phyloP scores from a whole-genome alignment of 768 basidiomycete genomes.

The Phanerochaete carnosa region DNA sequence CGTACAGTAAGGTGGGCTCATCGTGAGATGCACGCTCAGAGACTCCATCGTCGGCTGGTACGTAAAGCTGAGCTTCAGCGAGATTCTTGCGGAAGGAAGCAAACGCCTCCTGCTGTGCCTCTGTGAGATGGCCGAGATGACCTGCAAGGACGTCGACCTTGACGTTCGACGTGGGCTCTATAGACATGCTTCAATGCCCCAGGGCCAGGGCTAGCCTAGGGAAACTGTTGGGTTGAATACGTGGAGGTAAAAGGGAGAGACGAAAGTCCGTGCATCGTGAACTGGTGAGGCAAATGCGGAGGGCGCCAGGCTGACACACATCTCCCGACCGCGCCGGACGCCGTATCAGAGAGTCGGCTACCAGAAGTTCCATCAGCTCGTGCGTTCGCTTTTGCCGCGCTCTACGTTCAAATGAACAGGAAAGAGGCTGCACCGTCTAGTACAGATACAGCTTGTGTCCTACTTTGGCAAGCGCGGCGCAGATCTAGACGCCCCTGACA shows the following conservation, averaged over 20 bases:
- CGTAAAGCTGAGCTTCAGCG: constrained; percentile 49
- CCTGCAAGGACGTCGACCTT: constrained; percentile 36
- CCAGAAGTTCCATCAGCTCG: no score
- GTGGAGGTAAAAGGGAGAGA: background rate
- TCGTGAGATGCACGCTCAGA: constrained; percentile 42
- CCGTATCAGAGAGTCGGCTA: no score
- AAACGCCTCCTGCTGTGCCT: constrained; percentile 47
- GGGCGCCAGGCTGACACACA: background rate
- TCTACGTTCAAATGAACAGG: no score
- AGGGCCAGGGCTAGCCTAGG: no score
- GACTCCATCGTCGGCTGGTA: constrained; percentile 25
- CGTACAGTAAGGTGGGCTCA: constrained; percentile 65
- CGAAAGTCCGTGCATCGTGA: background rate
- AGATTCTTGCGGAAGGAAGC: constrained; percentile 52
- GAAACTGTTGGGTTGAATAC: background rate
- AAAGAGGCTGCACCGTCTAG: no score
- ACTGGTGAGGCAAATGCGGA: background rate
- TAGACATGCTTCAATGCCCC: constrained; percentile 8
- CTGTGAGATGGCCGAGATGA: constrained; percentile 52
- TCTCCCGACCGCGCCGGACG: no score
- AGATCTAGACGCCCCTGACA: no score
- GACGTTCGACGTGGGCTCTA: constrained; percentile 37
- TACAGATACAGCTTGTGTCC: no score
- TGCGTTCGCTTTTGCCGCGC: no score
- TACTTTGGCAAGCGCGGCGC: no score